These are phyloP conservation scores for Cercospora beticola DNA, from an alignment of 2,329 filamentous ascomycete genomes.

Conservation along the genomic window DNA sequence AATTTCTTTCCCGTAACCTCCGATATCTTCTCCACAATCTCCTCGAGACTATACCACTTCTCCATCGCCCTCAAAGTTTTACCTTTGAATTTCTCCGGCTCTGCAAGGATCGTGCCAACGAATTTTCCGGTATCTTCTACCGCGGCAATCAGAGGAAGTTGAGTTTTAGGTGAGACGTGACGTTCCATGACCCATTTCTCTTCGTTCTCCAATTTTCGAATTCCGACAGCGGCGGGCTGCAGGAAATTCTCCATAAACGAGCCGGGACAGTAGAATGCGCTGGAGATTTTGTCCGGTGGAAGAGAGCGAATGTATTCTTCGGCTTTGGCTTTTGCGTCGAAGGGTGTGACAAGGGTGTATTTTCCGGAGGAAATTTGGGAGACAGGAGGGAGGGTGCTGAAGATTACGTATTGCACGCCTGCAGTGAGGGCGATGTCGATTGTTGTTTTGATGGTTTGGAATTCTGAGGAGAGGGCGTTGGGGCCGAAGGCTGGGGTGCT, in stretches of 20 bases:
- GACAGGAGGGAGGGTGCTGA: constrained; percentile 41
- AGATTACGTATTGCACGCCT: constrained; percentile 36
- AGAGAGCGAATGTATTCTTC: constrained; percentile 43
- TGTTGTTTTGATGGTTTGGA: constrained; percentile 55
- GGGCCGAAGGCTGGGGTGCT: constrained; percentile 14
- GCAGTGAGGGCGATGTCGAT: constrained; percentile 51
- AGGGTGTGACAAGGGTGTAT: constrained; percentile 45
- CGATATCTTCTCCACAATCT: constrained; percentile 20
- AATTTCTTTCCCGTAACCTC: constrained; percentile 22
- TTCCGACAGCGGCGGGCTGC: not conserved
- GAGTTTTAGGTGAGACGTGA: constrained; percentile 8
- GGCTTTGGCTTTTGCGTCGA: constrained; percentile 43
- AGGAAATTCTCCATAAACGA: constrained; percentile 28
- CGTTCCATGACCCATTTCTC: constrained; percentile 16
- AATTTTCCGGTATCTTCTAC: constrained; percentile 28
- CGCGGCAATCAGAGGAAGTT: constrained; percentile 23
- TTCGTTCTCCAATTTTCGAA: not conserved
- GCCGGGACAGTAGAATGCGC: constrained; percentile 24
- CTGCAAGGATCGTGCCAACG: constrained; percentile 25
- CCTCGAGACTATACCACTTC: constrained; percentile 19
- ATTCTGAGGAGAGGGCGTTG: constrained; percentile 42
- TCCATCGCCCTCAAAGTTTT: constrained; percentile 23
- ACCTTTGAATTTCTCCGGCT: constrained; percentile 22
- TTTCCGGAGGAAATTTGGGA: constrained; percentile 42
- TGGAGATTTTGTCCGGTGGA: constrained; percentile 14